These are phyloP conservation scores for Mycena alexandri DNA, from an alignment of 768 basidiomycete species.

Conservation along the genomic window DNA sequence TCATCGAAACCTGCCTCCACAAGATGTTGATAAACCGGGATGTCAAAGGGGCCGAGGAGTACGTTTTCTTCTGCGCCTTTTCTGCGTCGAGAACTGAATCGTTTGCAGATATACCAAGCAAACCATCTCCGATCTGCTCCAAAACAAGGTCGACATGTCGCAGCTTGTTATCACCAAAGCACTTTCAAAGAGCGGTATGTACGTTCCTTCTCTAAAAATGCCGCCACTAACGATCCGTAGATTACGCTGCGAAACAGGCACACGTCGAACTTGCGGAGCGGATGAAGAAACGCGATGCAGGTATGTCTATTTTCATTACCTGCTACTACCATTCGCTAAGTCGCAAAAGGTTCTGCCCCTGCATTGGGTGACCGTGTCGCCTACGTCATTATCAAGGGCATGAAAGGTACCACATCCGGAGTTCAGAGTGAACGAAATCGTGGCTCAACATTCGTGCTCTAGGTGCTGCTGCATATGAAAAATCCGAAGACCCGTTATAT, in stretches of 20 bases:
- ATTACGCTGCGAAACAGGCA: conserved; percentile 95
- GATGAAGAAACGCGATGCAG: conserved; percentile 97
- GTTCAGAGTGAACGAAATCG: not conserved
- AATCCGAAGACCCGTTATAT: conserved; percentile 97
- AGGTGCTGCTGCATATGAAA: conserved; percentile 98
- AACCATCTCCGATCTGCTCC: conserved; percentile 91
- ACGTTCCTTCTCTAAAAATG: not conserved
- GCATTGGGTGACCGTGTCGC: conserved; percentile 98
- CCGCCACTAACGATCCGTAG: conserved; percentile 51
- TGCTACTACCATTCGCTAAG: not conserved
- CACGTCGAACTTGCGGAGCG: conserved; percentile 96
- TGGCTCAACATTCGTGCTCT: not conserved
- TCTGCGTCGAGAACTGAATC: conserved; percentile 21
- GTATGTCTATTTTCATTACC: conserved; percentile 50
- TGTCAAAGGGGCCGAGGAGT: conserved; percentile 94
- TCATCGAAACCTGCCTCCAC: conserved; percentile 97
- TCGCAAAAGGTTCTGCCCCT: conserved; percentile 85
- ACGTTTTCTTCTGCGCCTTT: conserved; percentile 43
- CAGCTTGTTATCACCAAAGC: conserved; percentile 99
- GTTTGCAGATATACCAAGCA: conserved; percentile 87
- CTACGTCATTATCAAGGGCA: conserved; percentile 97
- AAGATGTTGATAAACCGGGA: conserved; percentile 98
- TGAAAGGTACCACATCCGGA: conserved; percentile 73
- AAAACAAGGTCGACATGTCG: conserved; percentile 99
- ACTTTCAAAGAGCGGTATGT: conserved; percentile 84